Evolutionary conservation across 805 yeast species (phyloP).

Genomic region (Candida easanensis): DNA sequence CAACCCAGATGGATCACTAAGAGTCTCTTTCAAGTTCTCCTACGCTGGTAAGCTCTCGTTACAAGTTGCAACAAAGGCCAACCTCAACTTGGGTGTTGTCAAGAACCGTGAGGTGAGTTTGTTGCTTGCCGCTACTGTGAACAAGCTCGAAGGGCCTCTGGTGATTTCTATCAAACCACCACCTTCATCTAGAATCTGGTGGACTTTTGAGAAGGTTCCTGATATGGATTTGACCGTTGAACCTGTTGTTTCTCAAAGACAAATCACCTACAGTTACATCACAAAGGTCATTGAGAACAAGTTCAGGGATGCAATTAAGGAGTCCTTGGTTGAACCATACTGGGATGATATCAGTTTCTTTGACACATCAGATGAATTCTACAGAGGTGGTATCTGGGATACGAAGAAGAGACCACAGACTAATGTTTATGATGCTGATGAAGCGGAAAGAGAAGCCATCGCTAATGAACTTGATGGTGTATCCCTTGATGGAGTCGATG

Average conservation of each 20-base stretch:
- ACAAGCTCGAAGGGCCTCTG: slow-evolving; percentile 70
- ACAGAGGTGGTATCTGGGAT: slow-evolving; percentile 95
- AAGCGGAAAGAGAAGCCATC: slow-evolving; percentile 2
- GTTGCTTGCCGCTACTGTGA: slow-evolving; percentile 64
- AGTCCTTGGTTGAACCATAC: slow-evolving; percentile 77
- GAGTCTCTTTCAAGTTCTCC: slow-evolving; percentile 55
- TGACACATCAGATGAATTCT: slow-evolving; percentile 62
- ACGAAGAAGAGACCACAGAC: slow-evolving; percentile 28
- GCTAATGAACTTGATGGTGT: slow-evolving; percentile 1
- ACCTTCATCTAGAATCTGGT: slow-evolving; percentile 91
- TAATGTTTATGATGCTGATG: slow-evolving; percentile 7
- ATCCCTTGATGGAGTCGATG: not conserved
- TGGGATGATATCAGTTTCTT: slow-evolving; percentile 85
- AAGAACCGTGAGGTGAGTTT: slow-evolving; percentile 72
- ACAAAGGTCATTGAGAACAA: slow-evolving; percentile 78
- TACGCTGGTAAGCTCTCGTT: slow-evolving; percentile 77
- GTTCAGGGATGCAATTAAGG: slow-evolving; percentile 74
- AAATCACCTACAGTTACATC: slow-evolving; percentile 71
- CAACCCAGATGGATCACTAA: slow-evolving; percentile 76
- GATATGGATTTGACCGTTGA: slow-evolving; percentile 71
- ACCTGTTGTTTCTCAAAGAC: slow-evolving; percentile 87
- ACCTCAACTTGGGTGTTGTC: slow-evolving; percentile 71
- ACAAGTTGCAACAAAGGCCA: slow-evolving; percentile 77
- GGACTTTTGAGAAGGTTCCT: slow-evolving; percentile 80
- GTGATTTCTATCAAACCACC: slow-evolving; percentile 76